Base-by-base conservation (phyloP, 2,329 filamentous ascomycete genomes). In the Magnaporthiopsis rhizophila region DNA sequence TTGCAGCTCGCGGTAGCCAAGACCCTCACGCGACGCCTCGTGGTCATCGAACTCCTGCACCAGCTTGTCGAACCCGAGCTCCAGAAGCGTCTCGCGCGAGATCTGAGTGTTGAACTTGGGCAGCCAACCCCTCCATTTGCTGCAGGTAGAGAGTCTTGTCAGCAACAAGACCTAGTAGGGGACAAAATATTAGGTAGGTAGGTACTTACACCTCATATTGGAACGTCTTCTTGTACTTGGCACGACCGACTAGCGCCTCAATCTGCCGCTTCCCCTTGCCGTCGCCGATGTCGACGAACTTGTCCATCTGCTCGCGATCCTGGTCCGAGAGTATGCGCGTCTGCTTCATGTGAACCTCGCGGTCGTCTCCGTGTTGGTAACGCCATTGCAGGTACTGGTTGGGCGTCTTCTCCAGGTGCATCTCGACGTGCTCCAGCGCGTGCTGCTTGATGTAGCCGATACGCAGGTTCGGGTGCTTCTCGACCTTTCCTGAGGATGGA, bases 401-500 rank as follows among this genome's bases (percentile, higher is more conserved):
- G 57, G 95, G 95, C 0, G 95, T 99, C 86, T 99, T 99, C 79
- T 99, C 95, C 70, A 98, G 82, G 74, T 99, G 95, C 94, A 97
- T 97, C 80, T 99, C 94, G 13, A 99, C 95, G 86, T 99, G 95
- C 82, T 99, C 95, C 15, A 99, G 84, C 59, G 95, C 95, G 77
- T 99, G 95, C 81, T 99, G 95, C 82, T 98, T 98, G 81, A 99
- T 98, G 82, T 99, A 99, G 64, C 95, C 95, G 72, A 99, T 97
- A 83, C 95, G 93, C 73, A 99, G 80, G 77, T 99, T 99, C 69
- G 95, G 95, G 76, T 99, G 95, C 83, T 98, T 98, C 83, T 98
- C 93, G 30, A 99, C 95, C 74, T 88, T 91, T 68, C 95, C 95
- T 26, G 79, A 78, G 67, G 89, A 89, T 21, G 91, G 95, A 69